A percentile compares a stretch with the other conserved stretches of the same genome.
phyloP scores from a whole-genome alignment of 2,329 filamentous ascomycete genomes.

The Cladobotryum protrusum region DNA sequence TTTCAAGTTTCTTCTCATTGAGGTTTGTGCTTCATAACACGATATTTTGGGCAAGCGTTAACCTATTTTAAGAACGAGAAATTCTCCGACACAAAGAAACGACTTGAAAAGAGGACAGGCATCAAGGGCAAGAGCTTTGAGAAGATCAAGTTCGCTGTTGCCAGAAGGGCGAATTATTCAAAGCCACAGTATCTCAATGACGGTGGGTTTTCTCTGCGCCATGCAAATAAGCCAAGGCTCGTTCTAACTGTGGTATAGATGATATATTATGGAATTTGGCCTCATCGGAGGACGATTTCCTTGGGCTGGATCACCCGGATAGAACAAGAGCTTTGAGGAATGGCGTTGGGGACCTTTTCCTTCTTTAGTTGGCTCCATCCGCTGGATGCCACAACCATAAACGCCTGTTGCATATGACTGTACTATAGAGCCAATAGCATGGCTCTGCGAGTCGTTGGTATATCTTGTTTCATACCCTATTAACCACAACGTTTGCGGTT shows the following conservation, averaged over 20 bases:
- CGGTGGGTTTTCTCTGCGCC: conserved; percentile 47
- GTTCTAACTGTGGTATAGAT: conserved; percentile 34
- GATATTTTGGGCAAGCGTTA: background rate
- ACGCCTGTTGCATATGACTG: background rate
- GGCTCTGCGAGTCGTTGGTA: conserved; percentile 11
- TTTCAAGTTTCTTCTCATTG: conserved; percentile 81
- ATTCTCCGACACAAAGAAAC: conserved; percentile 88
- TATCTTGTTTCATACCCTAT: conserved; percentile 12
- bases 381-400: background rate
- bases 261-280: conserved; percentile 51
- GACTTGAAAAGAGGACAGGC: conserved; percentile 85
- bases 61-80: conserved; percentile 59
- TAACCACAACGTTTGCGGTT: background rate
- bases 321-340: conserved; percentile 53
- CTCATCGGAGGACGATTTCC: conserved; percentile 51
- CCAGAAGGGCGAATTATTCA: conserved; percentile 65
- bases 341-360: conserved; percentile 57
- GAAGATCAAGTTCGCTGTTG: conserved; percentile 92
- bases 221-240: conserved; percentile 12
- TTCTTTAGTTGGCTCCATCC: conserved; percentile 29
- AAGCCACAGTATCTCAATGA: conserved; percentile 80
- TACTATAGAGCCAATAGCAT: conserved; percentile 1
- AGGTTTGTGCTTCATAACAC: conserved; percentile 42
- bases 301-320: conserved; percentile 62
- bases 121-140: conserved; percentile 98